Evolutionary conservation across 192 early-diverging fungal genomes (phyloP).

Genomic region (Coemansia sp.): DNA sequence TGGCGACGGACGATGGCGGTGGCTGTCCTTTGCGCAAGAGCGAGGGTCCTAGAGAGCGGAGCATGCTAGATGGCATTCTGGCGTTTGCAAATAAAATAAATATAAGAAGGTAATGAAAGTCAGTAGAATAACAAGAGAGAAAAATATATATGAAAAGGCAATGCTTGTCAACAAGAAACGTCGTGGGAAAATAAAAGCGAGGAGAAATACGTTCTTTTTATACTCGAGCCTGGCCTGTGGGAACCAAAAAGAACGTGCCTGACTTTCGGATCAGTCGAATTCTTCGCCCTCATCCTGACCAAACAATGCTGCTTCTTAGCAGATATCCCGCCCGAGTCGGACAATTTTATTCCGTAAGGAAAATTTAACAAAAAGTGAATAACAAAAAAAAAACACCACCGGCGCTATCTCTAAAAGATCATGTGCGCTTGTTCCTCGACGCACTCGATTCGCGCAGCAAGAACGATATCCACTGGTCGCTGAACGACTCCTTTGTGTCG

Average conservation of each 20-base stretch:
- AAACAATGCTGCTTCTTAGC: no score
- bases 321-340: no score
- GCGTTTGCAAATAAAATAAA: background rate
- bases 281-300: no score
- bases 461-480: constrained; percentile 81
- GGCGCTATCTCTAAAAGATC: background rate
- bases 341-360: no score
- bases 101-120: background rate
- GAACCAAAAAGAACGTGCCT: no score
- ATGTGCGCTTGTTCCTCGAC: constrained; percentile 12
- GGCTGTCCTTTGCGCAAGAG: background rate
- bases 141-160: background rate
- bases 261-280: no score
- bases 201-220: no score
- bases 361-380: no score
- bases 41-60: background rate
- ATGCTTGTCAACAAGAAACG: no score
- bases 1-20: background rate
- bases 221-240: no score
- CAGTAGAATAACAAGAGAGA: background rate
- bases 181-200: no score
- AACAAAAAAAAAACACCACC: no score
- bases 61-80: background rate
- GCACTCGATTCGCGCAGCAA: constrained; percentile 65
- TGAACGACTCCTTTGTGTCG: constrained; percentile 67